Conservation (phyloP, 2,329 filamentous ascomycete genomes). For the Colletotrichum nymphaeae region DNA sequence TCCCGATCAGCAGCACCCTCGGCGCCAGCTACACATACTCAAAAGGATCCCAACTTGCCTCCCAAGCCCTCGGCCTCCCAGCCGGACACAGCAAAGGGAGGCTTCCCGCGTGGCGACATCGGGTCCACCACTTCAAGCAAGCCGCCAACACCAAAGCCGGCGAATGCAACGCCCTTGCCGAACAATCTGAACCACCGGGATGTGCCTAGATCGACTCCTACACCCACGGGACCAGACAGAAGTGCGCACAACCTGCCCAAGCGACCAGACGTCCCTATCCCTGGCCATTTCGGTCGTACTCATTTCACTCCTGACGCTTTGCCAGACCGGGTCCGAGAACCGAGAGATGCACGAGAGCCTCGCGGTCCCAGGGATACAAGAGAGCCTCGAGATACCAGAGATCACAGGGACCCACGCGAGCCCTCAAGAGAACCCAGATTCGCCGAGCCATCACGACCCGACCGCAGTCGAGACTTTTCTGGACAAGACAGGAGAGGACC, state of each 20-base stretch:
- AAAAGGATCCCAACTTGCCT: constrained; percentile 34
- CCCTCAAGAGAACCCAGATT: constrained; percentile 47
- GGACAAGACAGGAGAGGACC: constrained; percentile 54
- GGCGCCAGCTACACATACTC: background rate
- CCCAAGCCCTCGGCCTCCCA: constrained; percentile 34
- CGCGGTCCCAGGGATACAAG: constrained; percentile 46
- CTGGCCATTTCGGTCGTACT: constrained; percentile 58
- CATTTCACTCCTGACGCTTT: constrained; percentile 48
- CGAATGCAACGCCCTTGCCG: constrained; percentile 28
- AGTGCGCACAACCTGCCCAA: constrained; percentile 57
- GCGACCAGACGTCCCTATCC: constrained; percentile 68
- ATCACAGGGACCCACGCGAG: constrained; percentile 47
- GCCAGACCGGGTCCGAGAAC: constrained; percentile 37
- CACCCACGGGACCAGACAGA: constrained; percentile 37
- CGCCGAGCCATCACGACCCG: constrained; percentile 53
- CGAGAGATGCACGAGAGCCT: constrained; percentile 45
- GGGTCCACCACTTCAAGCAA: constrained; percentile 38
- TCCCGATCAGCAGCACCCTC: constrained; percentile 7
- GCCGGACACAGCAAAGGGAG: constrained; percentile 39
- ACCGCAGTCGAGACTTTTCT: constrained; percentile 55
- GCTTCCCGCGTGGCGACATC: constrained; percentile 12
- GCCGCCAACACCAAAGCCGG: constrained; percentile 42
- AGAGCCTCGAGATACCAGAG: constrained; percentile 35
- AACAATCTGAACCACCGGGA: constrained; percentile 42
- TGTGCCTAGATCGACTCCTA: constrained; percentile 47